These are phyloP conservation scores for Citrus glauca DNA, from an alignment of 345 rosid genomes.

Conservation along the genomic window DNA sequence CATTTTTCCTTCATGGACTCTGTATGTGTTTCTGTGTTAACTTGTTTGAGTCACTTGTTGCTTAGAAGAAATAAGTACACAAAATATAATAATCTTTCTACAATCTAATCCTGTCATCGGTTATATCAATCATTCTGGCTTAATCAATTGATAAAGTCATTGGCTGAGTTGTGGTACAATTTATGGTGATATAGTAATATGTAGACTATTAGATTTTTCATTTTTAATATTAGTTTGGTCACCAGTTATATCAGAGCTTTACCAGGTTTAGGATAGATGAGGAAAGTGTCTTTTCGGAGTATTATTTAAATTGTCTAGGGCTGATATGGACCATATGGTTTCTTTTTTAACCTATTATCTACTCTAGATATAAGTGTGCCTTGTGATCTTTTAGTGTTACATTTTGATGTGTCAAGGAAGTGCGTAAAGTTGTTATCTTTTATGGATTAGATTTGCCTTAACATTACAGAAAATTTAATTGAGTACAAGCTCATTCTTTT, in stretches of 20 bases:
- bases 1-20: background rate
- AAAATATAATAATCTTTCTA: background rate
- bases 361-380: background rate
- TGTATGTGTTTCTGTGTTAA: background rate
- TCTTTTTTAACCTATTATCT: background rate
- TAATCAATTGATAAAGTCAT: background rate
- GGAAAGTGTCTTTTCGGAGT: background rate
- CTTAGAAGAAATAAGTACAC: background rate
- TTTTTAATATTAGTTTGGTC: background rate
- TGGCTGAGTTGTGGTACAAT: constrained; percentile 1
- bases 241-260: background rate
- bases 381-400: background rate
- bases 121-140: background rate
- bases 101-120: background rate
- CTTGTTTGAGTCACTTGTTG: background rate
- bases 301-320: background rate
- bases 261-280: background rate
- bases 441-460: background rate
- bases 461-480: background rate
- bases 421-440: background rate
- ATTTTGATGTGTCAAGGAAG: background rate
- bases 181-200: background rate
- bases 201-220: no score
- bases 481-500: constrained; percentile 5
- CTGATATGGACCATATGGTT: background rate